Evolutionary conservation across 495 filamentous ascomycete genomes (phyloP).

Genomic region (Daldinia childiae): DNA sequence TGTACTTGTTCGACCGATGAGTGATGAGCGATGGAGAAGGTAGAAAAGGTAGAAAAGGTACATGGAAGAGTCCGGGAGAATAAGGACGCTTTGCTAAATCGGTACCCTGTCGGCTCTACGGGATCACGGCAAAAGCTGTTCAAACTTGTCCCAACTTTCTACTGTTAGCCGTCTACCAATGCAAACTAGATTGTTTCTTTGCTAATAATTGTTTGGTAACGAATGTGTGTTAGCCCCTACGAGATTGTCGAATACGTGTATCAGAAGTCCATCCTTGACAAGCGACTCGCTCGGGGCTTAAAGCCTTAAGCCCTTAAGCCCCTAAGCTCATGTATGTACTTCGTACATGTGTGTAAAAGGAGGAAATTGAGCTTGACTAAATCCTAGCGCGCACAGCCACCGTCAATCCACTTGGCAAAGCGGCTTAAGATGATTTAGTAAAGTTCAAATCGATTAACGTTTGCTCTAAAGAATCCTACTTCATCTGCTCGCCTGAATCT

Average conservation of each 20-base stretch:
- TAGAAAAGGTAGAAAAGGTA: not conserved
- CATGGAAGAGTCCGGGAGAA: slow-evolving; percentile 30
- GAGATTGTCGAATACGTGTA: not conserved
- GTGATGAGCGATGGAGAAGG: slow-evolving; percentile 10
- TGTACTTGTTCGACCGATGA: slow-evolving; percentile 31
- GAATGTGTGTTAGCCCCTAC: slow-evolving; percentile 1
- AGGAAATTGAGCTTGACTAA: slow-evolving; percentile 22
- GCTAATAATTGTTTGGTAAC: not conserved
- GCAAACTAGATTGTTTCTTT: not conserved
- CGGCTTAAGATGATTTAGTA: not conserved
- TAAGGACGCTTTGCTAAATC: slow-evolving; percentile 12
- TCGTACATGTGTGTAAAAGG: not conserved
- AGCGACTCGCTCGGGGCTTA: slow-evolving; percentile 21
- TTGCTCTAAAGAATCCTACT: not conserved
- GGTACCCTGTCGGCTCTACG: slow-evolving; percentile 20
- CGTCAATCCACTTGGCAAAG: slow-evolving; percentile 9
- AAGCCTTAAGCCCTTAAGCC: not conserved
- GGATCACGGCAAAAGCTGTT: slow-evolving; percentile 19
- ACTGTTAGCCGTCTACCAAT: not conserved
- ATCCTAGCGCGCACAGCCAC: slow-evolving; percentile 30
- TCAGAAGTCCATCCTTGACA: slow-evolving; percentile 10
- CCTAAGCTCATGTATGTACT: not conserved
- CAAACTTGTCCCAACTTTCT: not conserved
- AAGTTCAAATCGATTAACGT: not conserved
- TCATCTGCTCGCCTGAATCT: not conserved